Conservation (phyloP, 495 filamentous ascomycete species). For the Xylaria intraflava region DNA sequence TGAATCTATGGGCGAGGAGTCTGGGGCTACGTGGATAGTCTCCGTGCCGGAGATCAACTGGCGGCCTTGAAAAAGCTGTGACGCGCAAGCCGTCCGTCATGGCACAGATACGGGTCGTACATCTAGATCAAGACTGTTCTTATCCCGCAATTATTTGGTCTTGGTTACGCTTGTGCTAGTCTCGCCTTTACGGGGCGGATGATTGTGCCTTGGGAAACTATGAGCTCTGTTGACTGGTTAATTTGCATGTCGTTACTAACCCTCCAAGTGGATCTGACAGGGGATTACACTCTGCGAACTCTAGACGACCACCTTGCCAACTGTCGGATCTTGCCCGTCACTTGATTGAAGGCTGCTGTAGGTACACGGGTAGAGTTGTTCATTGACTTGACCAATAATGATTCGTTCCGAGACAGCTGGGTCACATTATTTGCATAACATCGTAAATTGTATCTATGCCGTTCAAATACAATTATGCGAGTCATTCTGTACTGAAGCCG, state of each 20-base stretch:
- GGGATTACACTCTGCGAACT: background rate
- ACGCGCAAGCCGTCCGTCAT: slow-evolving; percentile 61
- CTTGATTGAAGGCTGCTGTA: too few species aligned
- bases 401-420: too few species aligned
- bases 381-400: too few species aligned
- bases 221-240: background rate
- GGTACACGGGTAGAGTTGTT: too few species aligned
- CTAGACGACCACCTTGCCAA: background rate
- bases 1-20: slow-evolving; percentile 44
- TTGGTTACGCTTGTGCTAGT: background rate
- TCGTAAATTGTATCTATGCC: too few species aligned
- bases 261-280: background rate
- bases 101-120: slow-evolving; percentile 97
- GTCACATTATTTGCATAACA: too few species aligned
- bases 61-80: slow-evolving; percentile 83
- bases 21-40: slow-evolving; percentile 49
- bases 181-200: background rate
- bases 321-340: slow-evolving; percentile 26
- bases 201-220: background rate
- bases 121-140: slow-evolving; percentile 32
- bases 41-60: slow-evolving; percentile 48
- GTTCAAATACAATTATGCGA: too few species aligned
- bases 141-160: background rate
- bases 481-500: too few species aligned
- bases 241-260: background rate